Percentiles rank a stretch among this genome's conserved stretches.
phyloP scores from a whole-genome alignment of 768 basidiomycete species.

The Phylloporus sp. region DNA sequence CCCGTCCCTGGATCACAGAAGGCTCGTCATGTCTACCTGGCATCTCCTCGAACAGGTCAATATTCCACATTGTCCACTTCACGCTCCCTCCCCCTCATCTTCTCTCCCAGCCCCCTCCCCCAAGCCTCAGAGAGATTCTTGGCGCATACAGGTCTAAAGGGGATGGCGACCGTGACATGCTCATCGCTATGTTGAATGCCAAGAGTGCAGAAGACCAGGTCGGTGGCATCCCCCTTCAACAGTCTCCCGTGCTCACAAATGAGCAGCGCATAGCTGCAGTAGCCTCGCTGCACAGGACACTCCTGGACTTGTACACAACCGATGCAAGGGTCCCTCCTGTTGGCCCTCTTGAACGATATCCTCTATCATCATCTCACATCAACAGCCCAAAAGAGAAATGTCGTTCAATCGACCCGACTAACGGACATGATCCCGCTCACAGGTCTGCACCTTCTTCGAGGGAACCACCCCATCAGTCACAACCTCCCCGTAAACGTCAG shows the following conservation, averaged over 20 bases:
- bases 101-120: constrained; percentile 59
- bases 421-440: constrained; percentile 13
- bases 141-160: constrained; percentile 80
- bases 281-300: constrained; percentile 62
- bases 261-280: constrained; percentile 65
- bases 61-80: not conserved
- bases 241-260: constrained; percentile 5
- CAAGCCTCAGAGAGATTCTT: constrained; percentile 80
- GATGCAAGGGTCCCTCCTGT: constrained; percentile 30
- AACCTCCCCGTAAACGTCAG: constrained; percentile 56
- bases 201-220: constrained; percentile 94
- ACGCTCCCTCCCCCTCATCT: not conserved
- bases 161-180: constrained; percentile 88
- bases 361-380: constrained; percentile 36
- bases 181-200: constrained; percentile 85
- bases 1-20: constrained; percentile 21
- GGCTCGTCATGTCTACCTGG: constrained; percentile 42
- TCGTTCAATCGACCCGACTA: constrained; percentile 13
- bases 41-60: constrained; percentile 44
- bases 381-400: constrained; percentile 19
- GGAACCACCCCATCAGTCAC: constrained; percentile 31
- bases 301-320: constrained; percentile 52
- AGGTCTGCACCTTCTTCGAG: constrained; percentile 13
- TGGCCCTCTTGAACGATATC: constrained; percentile 28
- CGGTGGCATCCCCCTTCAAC: constrained; percentile 20